Evolutionary conservation across 805 yeast species (phyloP).

Genomic region (Blastobotrys attinorum): DNA sequence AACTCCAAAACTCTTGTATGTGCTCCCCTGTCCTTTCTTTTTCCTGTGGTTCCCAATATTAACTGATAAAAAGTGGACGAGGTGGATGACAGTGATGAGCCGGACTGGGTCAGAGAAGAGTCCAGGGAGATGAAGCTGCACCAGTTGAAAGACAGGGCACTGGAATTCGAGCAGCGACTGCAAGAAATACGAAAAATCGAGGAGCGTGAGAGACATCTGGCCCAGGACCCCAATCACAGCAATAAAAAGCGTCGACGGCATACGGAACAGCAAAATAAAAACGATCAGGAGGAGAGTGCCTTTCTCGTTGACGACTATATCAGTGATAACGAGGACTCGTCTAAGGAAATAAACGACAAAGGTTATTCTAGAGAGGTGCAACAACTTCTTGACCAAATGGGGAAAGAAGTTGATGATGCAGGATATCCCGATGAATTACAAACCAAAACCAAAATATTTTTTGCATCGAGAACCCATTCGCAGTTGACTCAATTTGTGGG

Average conservation of each 20-base stretch:
- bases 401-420: constrained; percentile 9
- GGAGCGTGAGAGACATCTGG: constrained; percentile 10
- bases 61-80: constrained; percentile 6
- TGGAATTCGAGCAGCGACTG: constrained; percentile 21
- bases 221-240: constrained; percentile 10
- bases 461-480: constrained; percentile 85
- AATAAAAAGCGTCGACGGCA: constrained; percentile 9
- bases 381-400: background rate
- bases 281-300: constrained; percentile 6
- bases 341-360: constrained; percentile 17
- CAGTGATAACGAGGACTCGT: constrained; percentile 24
- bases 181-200: constrained; percentile 12
- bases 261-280: constrained; percentile 7
- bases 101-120: constrained; percentile 55
- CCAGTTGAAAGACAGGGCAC: constrained; percentile 13
- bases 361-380: constrained; percentile 31
- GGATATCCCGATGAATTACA: no score
- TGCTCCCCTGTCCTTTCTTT: no score
- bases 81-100: constrained; percentile 43
- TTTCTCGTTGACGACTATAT: constrained; percentile 30
- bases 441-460: constrained; percentile 44
- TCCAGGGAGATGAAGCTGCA: constrained; percentile 24
- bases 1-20: constrained; percentile 12
- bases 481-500: constrained; percentile 74
- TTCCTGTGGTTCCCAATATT: no score